phyloP scores from a whole-genome alignment of 495 filamentous ascomycete species.

The Amorphotheca resinae region DNA sequence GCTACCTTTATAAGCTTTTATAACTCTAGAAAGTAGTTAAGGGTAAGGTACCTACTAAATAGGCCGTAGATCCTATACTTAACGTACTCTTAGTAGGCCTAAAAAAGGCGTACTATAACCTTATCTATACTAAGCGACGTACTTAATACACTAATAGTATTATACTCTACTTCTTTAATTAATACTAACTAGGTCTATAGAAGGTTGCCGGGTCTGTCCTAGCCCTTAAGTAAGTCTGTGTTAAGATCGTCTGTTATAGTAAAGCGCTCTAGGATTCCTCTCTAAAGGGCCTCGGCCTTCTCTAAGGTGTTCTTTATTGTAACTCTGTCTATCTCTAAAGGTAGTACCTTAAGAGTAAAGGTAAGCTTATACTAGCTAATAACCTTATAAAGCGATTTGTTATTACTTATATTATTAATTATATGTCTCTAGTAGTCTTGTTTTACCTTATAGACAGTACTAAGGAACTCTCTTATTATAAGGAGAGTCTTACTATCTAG shows the following conservation, averaged over 20 bases:
- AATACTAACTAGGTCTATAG: background rate
- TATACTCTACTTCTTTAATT: background rate
- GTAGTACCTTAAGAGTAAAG: background rate
- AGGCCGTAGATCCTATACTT: background rate
- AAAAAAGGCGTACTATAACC: background rate
- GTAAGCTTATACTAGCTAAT: too few relatives aligned
- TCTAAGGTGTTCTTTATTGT: background rate
- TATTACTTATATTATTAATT: background rate
- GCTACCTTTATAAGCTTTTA: background rate
- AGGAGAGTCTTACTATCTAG: background rate
- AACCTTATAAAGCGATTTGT: background rate
- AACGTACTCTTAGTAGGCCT: too few relatives aligned
- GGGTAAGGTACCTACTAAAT: background rate
- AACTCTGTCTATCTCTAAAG: background rate
- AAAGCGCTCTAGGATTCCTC: background rate
- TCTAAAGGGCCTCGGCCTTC: background rate
- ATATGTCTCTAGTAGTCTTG: background rate
- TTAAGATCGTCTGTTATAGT: background rate
- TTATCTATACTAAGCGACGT: background rate
- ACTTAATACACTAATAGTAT: background rate
- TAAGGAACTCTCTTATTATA: background rate
- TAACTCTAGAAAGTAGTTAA: background rate
- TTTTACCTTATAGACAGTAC: background rate
- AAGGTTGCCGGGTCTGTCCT: background rate
- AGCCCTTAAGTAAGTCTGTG: background rate